Conservation (phyloP, 2,329 filamentous ascomycete genomes). For the Cercospora sesami region DNA sequence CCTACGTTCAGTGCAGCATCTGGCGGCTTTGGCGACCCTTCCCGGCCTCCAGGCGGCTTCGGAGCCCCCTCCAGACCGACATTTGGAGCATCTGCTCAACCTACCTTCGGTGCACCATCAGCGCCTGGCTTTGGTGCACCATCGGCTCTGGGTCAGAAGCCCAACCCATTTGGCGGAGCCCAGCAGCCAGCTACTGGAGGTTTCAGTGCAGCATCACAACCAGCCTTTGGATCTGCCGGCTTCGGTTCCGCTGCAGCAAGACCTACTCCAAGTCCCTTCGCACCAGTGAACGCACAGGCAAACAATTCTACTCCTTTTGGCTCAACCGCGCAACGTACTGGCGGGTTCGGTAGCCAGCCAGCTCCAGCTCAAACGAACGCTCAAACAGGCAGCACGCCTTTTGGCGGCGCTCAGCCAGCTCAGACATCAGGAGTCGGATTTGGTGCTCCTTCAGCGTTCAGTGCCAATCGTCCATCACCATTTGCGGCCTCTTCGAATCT, state of each 20-base stretch:
- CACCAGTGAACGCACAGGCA: not conserved
- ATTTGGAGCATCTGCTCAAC: not conserved
- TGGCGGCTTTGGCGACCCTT: too few species aligned
- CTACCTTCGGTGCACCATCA: constrained; percentile 23
- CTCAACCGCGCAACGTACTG: not conserved
- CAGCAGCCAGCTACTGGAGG: constrained; percentile 14
- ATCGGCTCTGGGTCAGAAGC: constrained; percentile 24
- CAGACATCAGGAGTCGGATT: constrained; percentile 19
- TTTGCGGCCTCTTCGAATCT: constrained; percentile 44
- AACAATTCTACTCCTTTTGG: not conserved
- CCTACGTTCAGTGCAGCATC: constrained; percentile 24
- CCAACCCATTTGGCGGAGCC: constrained; percentile 15
- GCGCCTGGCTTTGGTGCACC: constrained; percentile 27
- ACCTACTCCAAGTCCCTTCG: constrained; percentile 13
- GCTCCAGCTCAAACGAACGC: constrained; percentile 1
- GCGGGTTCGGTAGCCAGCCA: constrained; percentile 11
- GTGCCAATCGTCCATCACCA: constrained; percentile 34
- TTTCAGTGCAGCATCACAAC: constrained; percentile 17
- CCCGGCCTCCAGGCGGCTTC: too few species aligned
- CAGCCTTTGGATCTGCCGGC: constrained; percentile 22
- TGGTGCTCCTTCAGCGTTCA: constrained; percentile 28
- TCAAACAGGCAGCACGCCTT: not conserved
- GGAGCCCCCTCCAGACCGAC: too few species aligned
- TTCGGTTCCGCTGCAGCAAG: constrained; percentile 23
- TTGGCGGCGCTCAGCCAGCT: not conserved